Evolutionary conservation across 129 eudicot genomes (phyloP).

Genomic region (Glebionis coronaria): DNA sequence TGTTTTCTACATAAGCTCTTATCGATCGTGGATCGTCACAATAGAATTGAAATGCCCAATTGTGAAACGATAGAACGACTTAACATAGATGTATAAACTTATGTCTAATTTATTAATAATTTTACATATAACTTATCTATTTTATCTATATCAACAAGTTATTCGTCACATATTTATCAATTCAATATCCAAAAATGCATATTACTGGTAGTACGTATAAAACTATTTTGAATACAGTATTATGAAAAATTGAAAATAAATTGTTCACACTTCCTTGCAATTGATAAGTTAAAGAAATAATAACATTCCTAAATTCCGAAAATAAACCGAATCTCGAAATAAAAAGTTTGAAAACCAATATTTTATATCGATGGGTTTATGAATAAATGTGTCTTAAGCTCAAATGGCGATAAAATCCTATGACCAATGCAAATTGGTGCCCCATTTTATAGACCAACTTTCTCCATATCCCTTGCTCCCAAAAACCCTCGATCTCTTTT

Average conservation of each 20-base stretch:
- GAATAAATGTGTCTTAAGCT: conserved; percentile 37
- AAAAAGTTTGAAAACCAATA: conserved; percentile 18
- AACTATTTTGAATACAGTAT: neutral
- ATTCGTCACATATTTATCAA: too few species aligned
- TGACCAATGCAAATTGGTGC: conserved; percentile 46
- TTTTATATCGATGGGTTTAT: conserved; percentile 11
- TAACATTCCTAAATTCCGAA: conserved; percentile 38
- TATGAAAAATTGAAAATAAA: neutral
- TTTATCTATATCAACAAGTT: too few species aligned
- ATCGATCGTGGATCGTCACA: too few species aligned
- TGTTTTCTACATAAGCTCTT: too few species aligned
- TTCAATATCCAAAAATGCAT: too few species aligned
- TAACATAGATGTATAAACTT: too few species aligned
- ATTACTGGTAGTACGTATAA: too few species aligned
- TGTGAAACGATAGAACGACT: too few species aligned
- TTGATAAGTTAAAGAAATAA: conserved; percentile 14
- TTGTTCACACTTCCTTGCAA: conserved; percentile 12
- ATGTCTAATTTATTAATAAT: too few species aligned
- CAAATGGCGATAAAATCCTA: conserved; percentile 37
- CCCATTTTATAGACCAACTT: conserved; percentile 66
- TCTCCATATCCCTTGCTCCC: conserved; percentile 56
- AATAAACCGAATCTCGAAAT: conserved; percentile 45
- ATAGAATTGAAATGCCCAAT: too few species aligned
- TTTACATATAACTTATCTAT: too few species aligned
- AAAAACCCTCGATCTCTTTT: conserved; percentile 26